A percentile compares a stretch with the other conserved stretches of the same genome.
phyloP scores from a whole-genome alignment of 2,329 filamentous ascomycete species.

The Neofusicoccum laricinum region DNA sequence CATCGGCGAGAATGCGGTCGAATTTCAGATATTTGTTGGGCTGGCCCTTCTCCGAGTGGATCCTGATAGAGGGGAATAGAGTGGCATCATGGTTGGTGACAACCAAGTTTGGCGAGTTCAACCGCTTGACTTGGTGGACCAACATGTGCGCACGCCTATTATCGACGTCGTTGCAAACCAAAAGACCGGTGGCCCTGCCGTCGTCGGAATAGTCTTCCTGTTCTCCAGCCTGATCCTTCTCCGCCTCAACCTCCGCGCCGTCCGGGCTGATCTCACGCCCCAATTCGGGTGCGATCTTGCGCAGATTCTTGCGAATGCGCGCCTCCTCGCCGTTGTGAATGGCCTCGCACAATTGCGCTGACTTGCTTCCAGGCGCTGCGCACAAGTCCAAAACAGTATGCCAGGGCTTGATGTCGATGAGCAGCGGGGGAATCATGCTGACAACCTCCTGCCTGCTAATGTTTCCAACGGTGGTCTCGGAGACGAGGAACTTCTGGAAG shows the following conservation, averaged over 20 bases:
- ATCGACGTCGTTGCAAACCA: constrained; percentile 94
- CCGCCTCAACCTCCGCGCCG: constrained; percentile 27
- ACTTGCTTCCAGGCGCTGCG: constrained; percentile 95
- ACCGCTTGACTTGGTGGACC: constrained; percentile 94
- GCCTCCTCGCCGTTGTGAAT: constrained; percentile 90
- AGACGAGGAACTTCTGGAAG: constrained; percentile 97
- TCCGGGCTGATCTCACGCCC: constrained; percentile 54
- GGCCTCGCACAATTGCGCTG: constrained; percentile 91
- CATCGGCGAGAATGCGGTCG: constrained; percentile 92
- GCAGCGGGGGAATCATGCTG: constrained; percentile 95
- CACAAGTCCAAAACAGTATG: constrained; percentile 96
- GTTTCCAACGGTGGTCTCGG: constrained; percentile 94
- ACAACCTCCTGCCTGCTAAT: constrained; percentile 97
- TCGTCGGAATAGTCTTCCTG: constrained; percentile 63
- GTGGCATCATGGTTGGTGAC: constrained; percentile 98
- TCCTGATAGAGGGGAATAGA: constrained; percentile 85
- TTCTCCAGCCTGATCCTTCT: constrained; percentile 26
- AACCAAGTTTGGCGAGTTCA: constrained; percentile 93
- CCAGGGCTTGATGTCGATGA: constrained; percentile 86
- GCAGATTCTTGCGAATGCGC: constrained; percentile 69
- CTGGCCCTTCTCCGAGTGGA: constrained; percentile 59
- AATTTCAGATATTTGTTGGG: constrained; percentile 84
- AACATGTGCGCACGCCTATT: constrained; percentile 97
- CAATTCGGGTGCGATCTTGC: constrained; percentile 60
- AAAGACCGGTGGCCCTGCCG: constrained; percentile 82